Base-by-base conservation (phyloP, 1,284 basidiomycete genomes). In the Fomes fomentarius region DNA sequence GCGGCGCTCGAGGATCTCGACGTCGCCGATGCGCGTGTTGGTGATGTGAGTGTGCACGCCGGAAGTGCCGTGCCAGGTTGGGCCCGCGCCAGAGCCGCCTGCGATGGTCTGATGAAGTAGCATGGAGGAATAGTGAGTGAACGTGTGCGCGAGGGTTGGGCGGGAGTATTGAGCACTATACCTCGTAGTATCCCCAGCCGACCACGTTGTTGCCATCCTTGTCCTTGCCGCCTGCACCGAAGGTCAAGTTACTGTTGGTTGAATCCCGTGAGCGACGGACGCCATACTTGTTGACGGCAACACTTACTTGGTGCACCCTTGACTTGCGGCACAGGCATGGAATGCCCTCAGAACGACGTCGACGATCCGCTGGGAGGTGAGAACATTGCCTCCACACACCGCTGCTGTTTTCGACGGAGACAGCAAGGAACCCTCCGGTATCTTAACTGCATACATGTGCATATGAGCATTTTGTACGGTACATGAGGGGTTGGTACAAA, bases 131-230 rank as follows among this genome's bases (percentile, higher is more conserved):
- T 21, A 30, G 7, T 30, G 28, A 30, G 28, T 30, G 12, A 7
- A 50, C 48, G 30, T 34, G 44, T 22, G 37, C 45, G 53, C n/a
- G 19, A 48, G 22, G 4, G 28, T 17, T 19, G 22, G 17, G 21
- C 3, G 31, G 22, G 5, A 14, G 2, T 30, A n/a, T n/a, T n/a
- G n/a, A n/a, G n/a, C n/a, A n/a, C n/a, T 38, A 48, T 35, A 83
- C 91, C 79, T 97, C 95, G 70, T 97, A 97, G 73, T 96, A 97
- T 1, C 96, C 96, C 87, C 93, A 98, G 15, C 95, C 95, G 35
- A 86, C 82, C 57, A 82, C 79, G 61, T 81, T 83, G 40, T 84
- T 84, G 0, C 93, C 94, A 44, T 91, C 80, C 61, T 84, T 83
- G 67, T 92, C 87, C 70, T 94, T 94, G 5, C 94, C 94, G 21